Evolutionary conservation across 345 rosid genomes (phyloP), one percentile per base, ranked within the genome.

Genomic region (Citrus sinensis): DNA sequence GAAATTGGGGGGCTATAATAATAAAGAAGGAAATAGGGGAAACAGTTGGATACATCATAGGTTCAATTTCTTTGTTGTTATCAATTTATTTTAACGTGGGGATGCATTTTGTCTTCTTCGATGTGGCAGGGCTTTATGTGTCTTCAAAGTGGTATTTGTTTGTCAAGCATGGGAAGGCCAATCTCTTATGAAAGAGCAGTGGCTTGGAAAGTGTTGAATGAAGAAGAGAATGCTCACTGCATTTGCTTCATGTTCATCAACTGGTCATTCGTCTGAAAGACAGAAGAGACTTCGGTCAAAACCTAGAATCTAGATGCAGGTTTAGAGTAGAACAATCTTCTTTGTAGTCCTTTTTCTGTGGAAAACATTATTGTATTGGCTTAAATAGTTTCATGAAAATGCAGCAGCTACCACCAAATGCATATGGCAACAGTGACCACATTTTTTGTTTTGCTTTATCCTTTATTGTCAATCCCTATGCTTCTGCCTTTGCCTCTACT

Each of bases 101-200:
- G 49, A 2, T 14, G 9, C 14, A 35, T 30, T 27, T 55, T 32
- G 25, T 32, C 46, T 29, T 25, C 2, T 19, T 40, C 22, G 32
- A 4, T 13, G n/a, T 49, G 9, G 56, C 87, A 96, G 98, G 98
- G 99, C 69, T 96, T 86, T 80, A 92, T 92, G 76, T 92, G 94
- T 81, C 88, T 90, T 71, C 91, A 93, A 68, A 88, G 97, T 20
- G 99, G 99, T 32, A 86, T 96, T 14, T 94, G 99, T 78, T 84
- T 93, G 83, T 96, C 98, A 9, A 96, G 97, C 90, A 94, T 96
- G 99, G 97, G 97, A 55, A 92, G 98, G 86, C 91, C 93, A 67
- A 85, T 94, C 40, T 89, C 99, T 4, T 96, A 92, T 32, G 98
- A 96, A 75, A 90, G 92, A 75, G 98, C 92, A 35, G 87, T 94